phyloP scores from a whole-genome alignment of 176 grass and related monocot genomes.

The Lolium multiflorum region DNA sequence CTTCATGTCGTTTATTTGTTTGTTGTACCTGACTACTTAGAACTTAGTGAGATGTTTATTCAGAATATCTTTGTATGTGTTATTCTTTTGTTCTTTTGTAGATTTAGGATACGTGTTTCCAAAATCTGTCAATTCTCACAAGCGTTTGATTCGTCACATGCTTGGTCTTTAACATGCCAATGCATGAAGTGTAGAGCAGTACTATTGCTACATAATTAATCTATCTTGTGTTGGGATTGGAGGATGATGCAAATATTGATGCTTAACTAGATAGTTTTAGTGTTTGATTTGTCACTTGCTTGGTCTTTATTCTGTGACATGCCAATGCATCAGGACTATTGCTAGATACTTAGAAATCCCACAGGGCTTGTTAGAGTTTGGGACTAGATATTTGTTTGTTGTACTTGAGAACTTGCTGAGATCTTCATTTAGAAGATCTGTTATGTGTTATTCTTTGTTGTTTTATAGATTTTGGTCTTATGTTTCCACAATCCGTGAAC shows the following conservation, averaged over 20 bases:
- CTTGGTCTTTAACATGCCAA: neutral
- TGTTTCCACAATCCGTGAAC: no score
- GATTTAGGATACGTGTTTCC: no score
- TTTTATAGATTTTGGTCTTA: no score
- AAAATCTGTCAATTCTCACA: no score
- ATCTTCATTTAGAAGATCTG: no score
- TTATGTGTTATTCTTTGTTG: no score
- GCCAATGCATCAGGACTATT: no score
- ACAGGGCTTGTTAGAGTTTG: no score
- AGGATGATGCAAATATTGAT: constrained; percentile 1
- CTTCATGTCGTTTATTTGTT: neutral
- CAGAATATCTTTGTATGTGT: neutral
- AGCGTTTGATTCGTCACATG: neutral
- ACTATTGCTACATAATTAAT: neutral
- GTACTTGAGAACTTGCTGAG: no score
- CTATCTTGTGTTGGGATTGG: neutral
- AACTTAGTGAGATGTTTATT: neutral
- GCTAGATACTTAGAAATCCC: no score
- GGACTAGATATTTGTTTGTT: no score
- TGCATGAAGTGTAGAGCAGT: constrained; percentile 8
- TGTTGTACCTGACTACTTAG: neutral
- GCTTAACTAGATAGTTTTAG: neutral
- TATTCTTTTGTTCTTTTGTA: neutral
- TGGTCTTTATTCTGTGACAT: neutral
- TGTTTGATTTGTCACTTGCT: neutral